Conservation (phyloP, 495 filamentous ascomycete species). For the Xylaria venustula region DNA sequence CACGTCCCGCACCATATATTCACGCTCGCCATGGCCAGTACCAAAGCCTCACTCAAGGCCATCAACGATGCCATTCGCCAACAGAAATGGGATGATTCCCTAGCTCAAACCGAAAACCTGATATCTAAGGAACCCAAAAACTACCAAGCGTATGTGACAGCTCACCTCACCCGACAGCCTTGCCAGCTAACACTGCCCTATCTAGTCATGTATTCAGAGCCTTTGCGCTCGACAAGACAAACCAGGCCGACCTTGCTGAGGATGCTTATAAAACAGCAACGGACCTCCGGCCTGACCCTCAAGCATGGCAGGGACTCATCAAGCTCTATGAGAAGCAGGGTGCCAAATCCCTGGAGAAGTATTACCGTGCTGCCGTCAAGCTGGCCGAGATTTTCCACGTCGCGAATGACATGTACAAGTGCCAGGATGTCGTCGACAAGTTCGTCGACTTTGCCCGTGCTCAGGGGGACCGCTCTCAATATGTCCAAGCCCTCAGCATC, state of each 20-base stretch:
- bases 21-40: constrained; percentile 44
- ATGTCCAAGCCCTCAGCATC: constrained; percentile 68
- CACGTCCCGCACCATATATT: neutral
- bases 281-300: constrained; percentile 51
- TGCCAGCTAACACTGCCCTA: neutral
- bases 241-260: constrained; percentile 67
- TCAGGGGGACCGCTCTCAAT: constrained; percentile 68
- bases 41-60: constrained; percentile 80
- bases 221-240: constrained; percentile 73
- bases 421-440: constrained; percentile 79
- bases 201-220: constrained; percentile 68
- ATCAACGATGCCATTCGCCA: constrained; percentile 76
- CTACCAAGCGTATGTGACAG: constrained; percentile 76
- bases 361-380: constrained; percentile 66
- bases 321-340: constrained; percentile 79
- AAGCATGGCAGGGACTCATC: constrained; percentile 90
- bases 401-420: constrained; percentile 63
- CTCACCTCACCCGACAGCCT: neutral
- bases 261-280: constrained; percentile 73
- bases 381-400: constrained; percentile 74
- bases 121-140: constrained; percentile 71
- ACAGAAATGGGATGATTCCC: constrained; percentile 73
- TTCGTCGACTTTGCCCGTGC: constrained; percentile 66
- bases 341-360: constrained; percentile 64
- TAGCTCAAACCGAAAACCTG: constrained; percentile 62